phyloP scores from a whole-genome alignment of 352 stramenopile species.

The Pythium sp. region DNA sequence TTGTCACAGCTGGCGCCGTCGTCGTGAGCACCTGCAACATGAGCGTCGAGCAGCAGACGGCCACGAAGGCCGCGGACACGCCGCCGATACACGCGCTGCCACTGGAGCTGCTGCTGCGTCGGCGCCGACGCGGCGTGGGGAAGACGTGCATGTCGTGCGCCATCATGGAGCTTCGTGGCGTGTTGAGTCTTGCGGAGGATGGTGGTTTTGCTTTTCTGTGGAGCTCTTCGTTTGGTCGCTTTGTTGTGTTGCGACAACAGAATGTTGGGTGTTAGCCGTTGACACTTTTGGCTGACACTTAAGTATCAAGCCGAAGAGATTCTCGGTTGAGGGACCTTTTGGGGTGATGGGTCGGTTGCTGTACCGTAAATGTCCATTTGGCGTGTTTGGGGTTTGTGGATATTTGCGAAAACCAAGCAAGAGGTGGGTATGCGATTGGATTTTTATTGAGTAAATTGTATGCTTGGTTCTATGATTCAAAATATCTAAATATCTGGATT shows the following conservation, averaged over 20 bases:
- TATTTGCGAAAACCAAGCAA: not conserved
- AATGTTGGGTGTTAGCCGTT: not conserved
- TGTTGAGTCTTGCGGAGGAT: not conserved
- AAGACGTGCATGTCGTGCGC: slow-evolving; percentile 9
- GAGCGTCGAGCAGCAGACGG: slow-evolving; percentile 20
- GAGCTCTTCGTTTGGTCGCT: not conserved
- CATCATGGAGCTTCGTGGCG: not conserved
- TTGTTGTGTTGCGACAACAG: not conserved
- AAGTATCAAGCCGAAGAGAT: not conserved
- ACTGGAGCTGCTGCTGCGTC: not conserved
- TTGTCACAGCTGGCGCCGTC: not conserved
- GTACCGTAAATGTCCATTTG: slow-evolving; percentile 2
- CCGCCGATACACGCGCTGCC: not conserved
- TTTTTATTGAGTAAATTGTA: not conserved
- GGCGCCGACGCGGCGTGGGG: not conserved
- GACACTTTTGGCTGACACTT: not conserved
- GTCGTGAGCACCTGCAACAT: slow-evolving; percentile 19
- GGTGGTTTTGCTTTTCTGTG: not conserved
- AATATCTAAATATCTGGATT: not conserved
- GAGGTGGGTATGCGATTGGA: not conserved
- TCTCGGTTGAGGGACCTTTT: not conserved
- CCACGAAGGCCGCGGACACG: slow-evolving; percentile 13
- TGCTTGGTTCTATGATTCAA: not conserved
- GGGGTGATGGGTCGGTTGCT: not conserved
- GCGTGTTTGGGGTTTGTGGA: not conserved